These are phyloP conservation scores for Suillus sp. DNA, from an alignment of 768 basidiomycete genomes.

Conservation along the genomic window DNA sequence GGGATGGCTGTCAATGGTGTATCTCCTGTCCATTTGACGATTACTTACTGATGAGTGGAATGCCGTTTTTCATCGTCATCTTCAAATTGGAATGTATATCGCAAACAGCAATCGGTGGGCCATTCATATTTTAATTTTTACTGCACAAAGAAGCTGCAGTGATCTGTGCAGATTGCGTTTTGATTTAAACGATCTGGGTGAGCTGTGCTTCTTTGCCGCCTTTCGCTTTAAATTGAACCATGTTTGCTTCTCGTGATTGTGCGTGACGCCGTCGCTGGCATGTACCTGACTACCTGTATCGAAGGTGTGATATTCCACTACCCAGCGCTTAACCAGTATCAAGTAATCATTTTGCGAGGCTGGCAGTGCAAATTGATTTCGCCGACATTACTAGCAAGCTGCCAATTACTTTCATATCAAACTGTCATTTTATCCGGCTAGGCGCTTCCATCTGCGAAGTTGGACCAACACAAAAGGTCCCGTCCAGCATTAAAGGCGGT, in stretches of 20 bases:
- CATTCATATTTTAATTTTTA: neutral
- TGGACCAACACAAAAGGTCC: too few relatives aligned
- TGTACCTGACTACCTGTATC: slow-evolving; percentile 4
- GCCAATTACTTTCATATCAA: too few relatives aligned
- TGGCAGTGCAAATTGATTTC: slow-evolving; percentile 2
- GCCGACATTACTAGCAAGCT: neutral
- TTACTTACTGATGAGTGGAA: slow-evolving; percentile 2
- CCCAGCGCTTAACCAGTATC: neutral
- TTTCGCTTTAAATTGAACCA: slow-evolving; percentile 1
- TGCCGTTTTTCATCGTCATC: neutral
- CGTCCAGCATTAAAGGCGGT: neutral
- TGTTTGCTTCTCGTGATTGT: slow-evolving; percentile 4
- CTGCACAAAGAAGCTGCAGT: neutral
- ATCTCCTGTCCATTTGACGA: neutral
- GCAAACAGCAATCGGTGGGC: slow-evolving; percentile 1
- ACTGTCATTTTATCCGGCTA: neutral
- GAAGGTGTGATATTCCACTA: neutral
- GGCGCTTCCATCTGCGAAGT: neutral
- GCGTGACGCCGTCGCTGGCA: neutral
- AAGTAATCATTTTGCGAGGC: neutral
- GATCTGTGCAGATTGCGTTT: slow-evolving; percentile 13
- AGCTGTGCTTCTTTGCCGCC: slow-evolving; percentile 7
- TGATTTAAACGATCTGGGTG: slow-evolving; percentile 7
- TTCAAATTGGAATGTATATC: neutral
- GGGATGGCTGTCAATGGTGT: neutral